These are phyloP conservation scores for Chrysopogon serrulatus DNA, from an alignment of 176 grass and related monocot genomes.

Conservation along the genomic window DNA sequence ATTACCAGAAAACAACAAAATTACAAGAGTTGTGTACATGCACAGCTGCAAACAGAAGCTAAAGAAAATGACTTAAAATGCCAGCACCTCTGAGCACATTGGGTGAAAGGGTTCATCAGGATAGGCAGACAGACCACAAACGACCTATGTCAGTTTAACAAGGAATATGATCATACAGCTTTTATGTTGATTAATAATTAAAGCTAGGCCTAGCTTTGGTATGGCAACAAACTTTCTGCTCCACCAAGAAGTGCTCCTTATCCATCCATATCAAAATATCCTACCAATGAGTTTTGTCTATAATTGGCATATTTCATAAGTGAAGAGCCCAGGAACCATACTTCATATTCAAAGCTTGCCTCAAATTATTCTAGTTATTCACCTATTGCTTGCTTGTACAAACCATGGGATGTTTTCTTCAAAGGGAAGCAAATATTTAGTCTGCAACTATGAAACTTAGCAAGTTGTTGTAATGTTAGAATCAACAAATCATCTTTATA, in stretches of 20 bases:
- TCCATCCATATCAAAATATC: slow-evolving; percentile 1
- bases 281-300: not conserved
- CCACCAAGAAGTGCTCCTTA: not conserved
- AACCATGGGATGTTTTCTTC: not conserved
- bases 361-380: not conserved
- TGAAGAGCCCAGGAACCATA: not conserved
- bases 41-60: no score
- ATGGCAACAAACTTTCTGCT: not conserved
- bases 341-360: not conserved
- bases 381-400: not conserved
- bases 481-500: not conserved
- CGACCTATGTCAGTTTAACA: not conserved
- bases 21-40: not conserved
- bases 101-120: no score
- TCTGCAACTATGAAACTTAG: not conserved
- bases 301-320: not conserved
- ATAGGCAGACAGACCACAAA: no score
- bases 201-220: not conserved
- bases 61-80: no score
- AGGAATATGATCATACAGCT: not conserved
- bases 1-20: not conserved
- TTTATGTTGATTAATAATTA: not conserved
- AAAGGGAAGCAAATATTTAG: slow-evolving; percentile 5
- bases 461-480: not conserved
- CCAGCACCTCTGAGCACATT: not conserved